Conservation (phyloP, 345 rosid genomes). For the Salix brachista region DNA sequence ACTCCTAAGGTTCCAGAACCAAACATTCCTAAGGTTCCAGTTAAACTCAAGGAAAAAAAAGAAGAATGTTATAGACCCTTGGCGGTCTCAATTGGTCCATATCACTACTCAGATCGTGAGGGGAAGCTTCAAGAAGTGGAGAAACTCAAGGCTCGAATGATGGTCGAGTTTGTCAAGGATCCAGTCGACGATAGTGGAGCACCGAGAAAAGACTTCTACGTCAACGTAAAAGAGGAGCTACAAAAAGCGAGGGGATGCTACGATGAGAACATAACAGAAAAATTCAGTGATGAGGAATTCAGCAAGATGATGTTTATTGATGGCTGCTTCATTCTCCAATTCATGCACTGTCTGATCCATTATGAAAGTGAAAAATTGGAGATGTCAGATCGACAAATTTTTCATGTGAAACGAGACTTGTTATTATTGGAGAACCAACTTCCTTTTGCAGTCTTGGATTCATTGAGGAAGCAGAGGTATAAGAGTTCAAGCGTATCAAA, state of each 20-base stretch:
- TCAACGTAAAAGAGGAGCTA: no score
- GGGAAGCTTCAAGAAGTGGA: no score
- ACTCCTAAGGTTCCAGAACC: no score
- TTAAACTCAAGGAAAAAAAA: no score
- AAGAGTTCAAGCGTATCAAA: rapidly evolving
- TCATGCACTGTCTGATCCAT: not conserved
- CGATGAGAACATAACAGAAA: not conserved
- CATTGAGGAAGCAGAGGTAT: not conserved
- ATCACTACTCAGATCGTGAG: no score
- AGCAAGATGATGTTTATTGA: not conserved
- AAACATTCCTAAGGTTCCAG: no score
- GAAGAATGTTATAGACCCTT: no score
- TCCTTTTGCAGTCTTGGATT: constrained; percentile 16
- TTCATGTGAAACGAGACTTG: constrained; percentile 10
- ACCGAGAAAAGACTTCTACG: no score
- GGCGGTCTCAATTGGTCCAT: no score
- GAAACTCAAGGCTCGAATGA: no score
- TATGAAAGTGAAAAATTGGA: not conserved
- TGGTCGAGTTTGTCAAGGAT: no score
- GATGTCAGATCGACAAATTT: not conserved
- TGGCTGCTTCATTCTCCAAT: constrained; percentile 1
- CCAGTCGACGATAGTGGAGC: no score
- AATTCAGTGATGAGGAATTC: not conserved
- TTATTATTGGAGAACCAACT: constrained; percentile 30
- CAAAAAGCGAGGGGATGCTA: not conserved